These are phyloP conservation scores for Candida koratica DNA, from an alignment of 805 yeast species.

Conservation along the genomic window DNA sequence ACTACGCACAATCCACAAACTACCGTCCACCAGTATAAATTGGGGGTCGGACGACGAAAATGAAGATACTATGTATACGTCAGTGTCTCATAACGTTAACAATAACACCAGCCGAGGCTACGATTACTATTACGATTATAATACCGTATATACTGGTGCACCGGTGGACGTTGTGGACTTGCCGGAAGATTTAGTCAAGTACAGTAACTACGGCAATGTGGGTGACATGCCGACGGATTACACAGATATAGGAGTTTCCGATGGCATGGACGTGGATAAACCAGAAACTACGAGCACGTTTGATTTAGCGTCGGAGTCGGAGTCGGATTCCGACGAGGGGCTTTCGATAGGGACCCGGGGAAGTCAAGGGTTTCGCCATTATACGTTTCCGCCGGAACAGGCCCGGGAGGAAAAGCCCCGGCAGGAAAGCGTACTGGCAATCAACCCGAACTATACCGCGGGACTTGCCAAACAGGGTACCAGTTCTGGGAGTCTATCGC, in stretches of 20 bases:
- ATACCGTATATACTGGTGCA: conserved; percentile 63
- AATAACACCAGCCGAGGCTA: conserved; percentile 62
- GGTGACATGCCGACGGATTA: conserved; percentile 3
- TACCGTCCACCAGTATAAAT: conserved; percentile 86
- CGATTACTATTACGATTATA: conserved; percentile 76
- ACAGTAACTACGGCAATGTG: conserved; percentile 32
- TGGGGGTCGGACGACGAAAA: conserved; percentile 62
- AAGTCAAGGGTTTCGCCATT: conserved; percentile 42
- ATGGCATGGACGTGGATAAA: not conserved
- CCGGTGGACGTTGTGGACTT: conserved; percentile 43
- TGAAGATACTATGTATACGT: conserved; percentile 49
- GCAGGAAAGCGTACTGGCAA: conserved; percentile 21
- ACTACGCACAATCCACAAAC: conserved; percentile 60
- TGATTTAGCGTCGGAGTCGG: conserved; percentile 15
- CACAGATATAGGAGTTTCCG: conserved; percentile 1
- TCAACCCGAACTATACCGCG: conserved; percentile 34
- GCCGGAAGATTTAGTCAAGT: conserved; percentile 43
- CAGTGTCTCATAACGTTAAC: conserved; percentile 67
- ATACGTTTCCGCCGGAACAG: conserved; percentile 18
- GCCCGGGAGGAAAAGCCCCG: not conserved
- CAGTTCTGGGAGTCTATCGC: conserved; percentile 37
- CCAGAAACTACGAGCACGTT: not conserved
- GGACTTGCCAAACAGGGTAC: conserved; percentile 38
- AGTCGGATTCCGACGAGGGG: conserved; percentile 30
- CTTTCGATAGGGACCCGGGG: conserved; percentile 39